These are phyloP conservation scores for Boletus vermiculosoides DNA, from an alignment of 768 basidiomycete genomes.

Conservation along the genomic window DNA sequence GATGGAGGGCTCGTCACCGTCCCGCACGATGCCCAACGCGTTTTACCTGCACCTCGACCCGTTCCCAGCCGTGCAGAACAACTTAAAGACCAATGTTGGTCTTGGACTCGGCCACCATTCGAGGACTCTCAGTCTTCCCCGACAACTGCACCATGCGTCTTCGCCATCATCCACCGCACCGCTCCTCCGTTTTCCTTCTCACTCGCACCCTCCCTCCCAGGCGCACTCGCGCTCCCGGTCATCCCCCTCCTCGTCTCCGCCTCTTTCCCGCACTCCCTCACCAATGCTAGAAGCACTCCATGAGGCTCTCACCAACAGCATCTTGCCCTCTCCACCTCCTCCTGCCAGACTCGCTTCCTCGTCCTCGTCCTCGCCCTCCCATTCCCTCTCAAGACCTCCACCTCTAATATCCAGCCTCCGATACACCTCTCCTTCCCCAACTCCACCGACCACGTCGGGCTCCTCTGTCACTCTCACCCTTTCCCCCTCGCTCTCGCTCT, in stretches of 20 bases:
- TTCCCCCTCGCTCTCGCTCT: conserved; percentile 17
- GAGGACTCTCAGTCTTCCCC: conserved; percentile 16
- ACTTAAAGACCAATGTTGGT: neutral
- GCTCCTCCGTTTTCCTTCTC: conserved; percentile 18
- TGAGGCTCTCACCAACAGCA: conserved; percentile 45
- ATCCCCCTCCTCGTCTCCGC: neutral
- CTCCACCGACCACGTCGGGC: conserved; percentile 43
- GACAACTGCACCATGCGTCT: conserved; percentile 11
- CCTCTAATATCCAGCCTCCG: conserved; percentile 55
- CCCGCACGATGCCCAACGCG: conserved; percentile 7
- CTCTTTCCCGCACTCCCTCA: conserved; percentile 34
- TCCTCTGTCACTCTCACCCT: conserved; percentile 12
- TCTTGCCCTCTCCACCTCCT: conserved; percentile 42
- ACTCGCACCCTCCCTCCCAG: no score
- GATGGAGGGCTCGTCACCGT: conserved; percentile 16
- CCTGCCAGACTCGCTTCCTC: conserved; percentile 41
- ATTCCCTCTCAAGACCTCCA: conserved; percentile 42
- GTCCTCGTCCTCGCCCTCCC: conserved; percentile 34
- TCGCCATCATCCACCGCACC: conserved; percentile 11
- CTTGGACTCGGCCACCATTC: conserved; percentile 1
- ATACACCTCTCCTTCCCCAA: conserved; percentile 61
- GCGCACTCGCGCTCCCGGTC: neutral
- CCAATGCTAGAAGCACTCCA: conserved; percentile 41
- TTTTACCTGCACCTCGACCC: conserved; percentile 5
- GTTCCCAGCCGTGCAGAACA: neutral